These are phyloP conservation scores for Colletotrichum tofieldiae DNA, from an alignment of 2,329 filamentous ascomycete species.

Conservation along the genomic window DNA sequence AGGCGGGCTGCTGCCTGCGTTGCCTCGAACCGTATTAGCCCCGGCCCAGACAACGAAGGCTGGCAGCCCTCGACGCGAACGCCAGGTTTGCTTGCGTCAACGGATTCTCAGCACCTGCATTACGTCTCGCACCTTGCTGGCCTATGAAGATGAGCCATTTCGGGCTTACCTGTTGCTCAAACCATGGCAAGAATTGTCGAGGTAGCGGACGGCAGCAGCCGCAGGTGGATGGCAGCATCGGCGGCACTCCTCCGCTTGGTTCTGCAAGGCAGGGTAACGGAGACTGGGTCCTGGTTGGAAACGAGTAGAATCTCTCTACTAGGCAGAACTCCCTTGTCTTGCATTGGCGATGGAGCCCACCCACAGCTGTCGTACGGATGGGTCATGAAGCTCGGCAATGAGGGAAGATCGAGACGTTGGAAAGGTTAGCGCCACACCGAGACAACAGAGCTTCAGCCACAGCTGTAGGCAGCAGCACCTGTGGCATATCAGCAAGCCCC, in stretches of 20 bases:
- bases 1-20: constrained; percentile 23
- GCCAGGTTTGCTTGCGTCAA: background rate
- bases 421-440: background rate
- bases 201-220: background rate
- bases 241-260: no score
- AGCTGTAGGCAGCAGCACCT: background rate
- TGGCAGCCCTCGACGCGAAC: background rate
- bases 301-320: background rate
- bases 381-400: background rate
- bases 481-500: background rate
- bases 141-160: background rate
- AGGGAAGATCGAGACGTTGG: background rate
- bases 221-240: no score
- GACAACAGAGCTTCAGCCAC: constrained; percentile 17
- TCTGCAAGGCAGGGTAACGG: no score
- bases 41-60: background rate
- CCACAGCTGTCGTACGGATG: background rate
- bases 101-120: no score
- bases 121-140: background rate
- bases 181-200: background rate
- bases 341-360: no score
- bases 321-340: no score
- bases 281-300: background rate
- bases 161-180: background rate
- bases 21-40: constrained; percentile 1